phyloP scores from a whole-genome alignment of 495 filamentous ascomycete species.

The Echria macrotheca region DNA sequence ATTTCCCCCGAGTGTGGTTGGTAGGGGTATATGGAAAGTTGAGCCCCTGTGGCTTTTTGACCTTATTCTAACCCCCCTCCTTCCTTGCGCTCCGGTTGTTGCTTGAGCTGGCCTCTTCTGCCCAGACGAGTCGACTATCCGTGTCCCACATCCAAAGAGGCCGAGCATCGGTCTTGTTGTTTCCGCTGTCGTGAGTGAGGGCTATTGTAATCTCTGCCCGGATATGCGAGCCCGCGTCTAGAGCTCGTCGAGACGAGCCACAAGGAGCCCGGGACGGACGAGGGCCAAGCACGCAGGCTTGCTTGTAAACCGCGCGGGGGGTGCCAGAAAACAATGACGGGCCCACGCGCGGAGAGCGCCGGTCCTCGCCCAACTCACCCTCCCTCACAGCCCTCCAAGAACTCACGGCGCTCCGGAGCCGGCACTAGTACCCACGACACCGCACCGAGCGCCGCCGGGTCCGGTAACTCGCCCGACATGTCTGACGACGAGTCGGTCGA shows the following conservation, averaged over 20 bases:
- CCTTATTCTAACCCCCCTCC: conserved; percentile 4
- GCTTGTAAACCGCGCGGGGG: not conserved
- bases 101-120: not conserved
- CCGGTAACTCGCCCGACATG: conserved; percentile 24
- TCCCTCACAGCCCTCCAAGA: conserved; percentile 21
- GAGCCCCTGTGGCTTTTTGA: not conserved
- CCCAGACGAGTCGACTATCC: too few species aligned
- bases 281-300: not conserved
- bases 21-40: too few species aligned
- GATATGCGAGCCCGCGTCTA: conserved; percentile 4
- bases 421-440: conserved; percentile 18
- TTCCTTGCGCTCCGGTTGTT: too few species aligned
- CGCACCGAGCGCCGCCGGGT: conserved; percentile 7
- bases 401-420: conserved; percentile 17
- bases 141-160: too few species aligned
- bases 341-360: conserved; percentile 8
- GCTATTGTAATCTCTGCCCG: conserved; percentile 4
- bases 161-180: too few species aligned
- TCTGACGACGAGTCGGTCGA: conserved; percentile 33
- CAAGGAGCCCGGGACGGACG: not conserved
- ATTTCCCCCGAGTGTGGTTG: too few species aligned
- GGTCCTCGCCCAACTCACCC: conserved; percentile 20
- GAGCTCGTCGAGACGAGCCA: conserved; percentile 2
- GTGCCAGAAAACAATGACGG: conserved; percentile 15
- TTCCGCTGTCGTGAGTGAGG: conserved; percentile 2